Evolutionary conservation across 192 early-diverging fungal species (phyloP).

Genomic region (Mortierella alpina): DNA sequence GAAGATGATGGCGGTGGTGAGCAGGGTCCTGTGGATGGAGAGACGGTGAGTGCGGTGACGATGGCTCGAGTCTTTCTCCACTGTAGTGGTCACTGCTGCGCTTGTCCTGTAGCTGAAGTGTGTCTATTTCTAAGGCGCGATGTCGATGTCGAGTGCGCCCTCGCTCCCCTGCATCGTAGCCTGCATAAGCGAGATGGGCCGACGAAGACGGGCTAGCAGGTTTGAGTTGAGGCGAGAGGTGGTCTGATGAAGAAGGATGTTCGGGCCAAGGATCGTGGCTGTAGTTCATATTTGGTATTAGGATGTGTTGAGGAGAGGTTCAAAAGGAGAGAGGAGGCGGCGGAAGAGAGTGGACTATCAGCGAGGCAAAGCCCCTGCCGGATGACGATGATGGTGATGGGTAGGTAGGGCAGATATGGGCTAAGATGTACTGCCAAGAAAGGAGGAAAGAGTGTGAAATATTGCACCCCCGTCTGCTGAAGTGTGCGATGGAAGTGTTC

Average conservation of each 20-base stretch:
- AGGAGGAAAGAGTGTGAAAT: neutral
- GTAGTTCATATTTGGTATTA: neutral
- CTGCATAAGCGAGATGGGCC: neutral
- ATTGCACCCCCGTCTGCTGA: too few relatives aligned
- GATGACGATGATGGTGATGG: neutral
- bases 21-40: neutral
- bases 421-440: neutral
- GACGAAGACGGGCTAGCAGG: neutral
- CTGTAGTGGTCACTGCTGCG: neutral
- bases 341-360: neutral
- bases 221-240: neutral
- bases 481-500: too few relatives aligned
- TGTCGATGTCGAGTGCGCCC: conserved; percentile 12
- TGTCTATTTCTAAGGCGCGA: neutral
- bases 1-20: neutral
- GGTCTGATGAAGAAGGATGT: conserved; percentile 6
- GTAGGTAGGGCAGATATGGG: neutral
- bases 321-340: neutral
- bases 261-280: neutral
- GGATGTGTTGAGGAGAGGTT: neutral
- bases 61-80: conserved; percentile 1
- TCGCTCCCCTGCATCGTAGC: conserved; percentile 25
- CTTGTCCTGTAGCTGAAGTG: conserved; percentile 5
- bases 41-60: neutral
- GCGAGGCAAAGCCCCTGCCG: too few relatives aligned